Conservation (phyloP, 495 filamentous ascomycete species). For the Pyrenula aspistea region DNA sequence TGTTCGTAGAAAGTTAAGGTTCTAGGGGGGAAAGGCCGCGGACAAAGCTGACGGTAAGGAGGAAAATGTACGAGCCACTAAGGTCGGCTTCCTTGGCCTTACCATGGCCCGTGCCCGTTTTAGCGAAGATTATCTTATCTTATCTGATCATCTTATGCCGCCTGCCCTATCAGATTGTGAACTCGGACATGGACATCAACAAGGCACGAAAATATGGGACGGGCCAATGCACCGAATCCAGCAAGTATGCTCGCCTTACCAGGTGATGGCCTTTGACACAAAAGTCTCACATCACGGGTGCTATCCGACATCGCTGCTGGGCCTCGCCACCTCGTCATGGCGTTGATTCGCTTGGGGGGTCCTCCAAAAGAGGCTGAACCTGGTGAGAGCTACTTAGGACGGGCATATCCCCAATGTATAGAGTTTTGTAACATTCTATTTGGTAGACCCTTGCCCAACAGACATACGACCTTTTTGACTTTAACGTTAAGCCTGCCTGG, state of each 20-base stretch:
- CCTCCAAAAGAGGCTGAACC: background rate
- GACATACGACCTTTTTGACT: background rate
- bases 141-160: background rate
- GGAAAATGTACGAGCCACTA: background rate
- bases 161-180: background rate
- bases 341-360: background rate
- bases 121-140: background rate
- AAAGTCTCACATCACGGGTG: background rate
- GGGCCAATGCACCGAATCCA: background rate
- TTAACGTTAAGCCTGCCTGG: background rate
- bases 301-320: background rate
- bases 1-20: background rate
- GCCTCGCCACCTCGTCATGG: background rate
- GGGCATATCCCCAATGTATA: background rate
- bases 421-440: background rate
- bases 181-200: background rate
- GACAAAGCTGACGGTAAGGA: background rate
- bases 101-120: background rate
- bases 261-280: background rate
- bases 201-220: background rate
- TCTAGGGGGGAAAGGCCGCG: background rate
- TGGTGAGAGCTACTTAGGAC: background rate
- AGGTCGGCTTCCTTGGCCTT: background rate
- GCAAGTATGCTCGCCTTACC: too few species aligned
- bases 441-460: too few species aligned